Evolutionary conservation across 1,284 basidiomycete species (phyloP).

Genomic region (Xerocomus cyaneibrunnescens): DNA sequence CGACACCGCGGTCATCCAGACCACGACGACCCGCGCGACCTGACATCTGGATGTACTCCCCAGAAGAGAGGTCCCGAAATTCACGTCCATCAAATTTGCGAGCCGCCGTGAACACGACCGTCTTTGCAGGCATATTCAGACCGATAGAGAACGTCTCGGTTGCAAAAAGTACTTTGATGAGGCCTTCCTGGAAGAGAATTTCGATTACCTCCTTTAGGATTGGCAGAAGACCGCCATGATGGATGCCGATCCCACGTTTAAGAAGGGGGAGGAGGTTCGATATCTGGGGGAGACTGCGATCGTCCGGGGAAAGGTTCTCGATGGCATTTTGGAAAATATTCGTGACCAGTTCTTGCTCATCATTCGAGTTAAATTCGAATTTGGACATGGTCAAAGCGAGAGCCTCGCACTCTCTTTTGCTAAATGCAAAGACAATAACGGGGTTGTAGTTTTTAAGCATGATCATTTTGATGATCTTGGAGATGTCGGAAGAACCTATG

Average conservation of each 20-base stretch:
- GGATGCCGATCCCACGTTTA: constrained; percentile 96
- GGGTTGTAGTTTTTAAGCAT: constrained; percentile 98
- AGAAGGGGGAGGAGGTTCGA: constrained; percentile 90
- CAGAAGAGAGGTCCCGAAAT: constrained; percentile 86
- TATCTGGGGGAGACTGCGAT: constrained; percentile 93
- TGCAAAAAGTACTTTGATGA: constrained; percentile 98
- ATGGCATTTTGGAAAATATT: constrained; percentile 97
- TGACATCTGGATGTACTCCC: constrained; percentile 99
- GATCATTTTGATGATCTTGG: constrained; percentile 99
- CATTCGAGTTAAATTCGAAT: constrained; percentile 93
- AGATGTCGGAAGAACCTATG: constrained; percentile 88
- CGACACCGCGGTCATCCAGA: constrained; percentile 97
- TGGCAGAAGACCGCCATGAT: constrained; percentile 96
- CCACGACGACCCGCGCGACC: constrained; percentile 97
- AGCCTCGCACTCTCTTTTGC: constrained; percentile 96
- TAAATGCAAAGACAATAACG: constrained; percentile 98
- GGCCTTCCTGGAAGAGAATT: constrained; percentile 98
- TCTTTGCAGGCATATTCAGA: constrained; percentile 99
- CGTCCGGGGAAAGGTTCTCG: constrained; percentile 84
- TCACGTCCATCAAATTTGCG: constrained; percentile 97
- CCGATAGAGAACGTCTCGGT: constrained; percentile 99
- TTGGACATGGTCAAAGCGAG: constrained; percentile 92
- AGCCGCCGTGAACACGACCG: constrained; percentile 95
- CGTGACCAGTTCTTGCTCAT: constrained; percentile 87
- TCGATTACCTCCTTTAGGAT: constrained; percentile 99